Evolutionary conservation across 2,329 filamentous ascomycete genomes (phyloP), one percentile per base, ranked within the genome.

Genomic region (Teratosphaeria viscida): DNA sequence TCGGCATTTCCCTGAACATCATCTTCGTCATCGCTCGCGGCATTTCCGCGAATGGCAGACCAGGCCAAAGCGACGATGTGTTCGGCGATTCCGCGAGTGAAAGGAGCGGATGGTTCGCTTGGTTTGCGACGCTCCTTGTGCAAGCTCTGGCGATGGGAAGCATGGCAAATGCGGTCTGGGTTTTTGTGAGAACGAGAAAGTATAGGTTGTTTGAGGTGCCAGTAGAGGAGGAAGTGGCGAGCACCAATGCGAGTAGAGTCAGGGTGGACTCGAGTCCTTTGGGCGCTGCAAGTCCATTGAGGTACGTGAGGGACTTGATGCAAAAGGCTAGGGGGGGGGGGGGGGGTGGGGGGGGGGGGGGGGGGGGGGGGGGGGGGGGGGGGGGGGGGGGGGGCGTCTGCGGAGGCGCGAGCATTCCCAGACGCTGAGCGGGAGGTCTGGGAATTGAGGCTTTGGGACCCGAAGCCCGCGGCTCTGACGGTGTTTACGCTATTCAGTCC

Each of bases 361-460:
- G n/a, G n/a, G n/a, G n/a, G n/a, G n/a, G n/a, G n/a, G n/a, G n/a
- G n/a, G n/a, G n/a, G n/a, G n/a, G n/a, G n/a, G n/a, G n/a, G n/a
- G n/a, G n/a, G n/a, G n/a, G n/a, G n/a, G n/a, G n/a, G n/a, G n/a
- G n/a, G n/a, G n/a, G n/a, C 84, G 26, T 56, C 55, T 32, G 89
- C 91, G n/a, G 85, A 92, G 64, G 86, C 89, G 29, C 85, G 91
- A 70, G 88, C 90, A 32, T 89, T 96, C 74, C 90, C 92, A 0
- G 87, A 94, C 70, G 84, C 86, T 59, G 82, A 83, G 29, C 83
- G 87, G 11, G 92, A 99, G 73, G 94, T 99, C 10, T 99, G 94
- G 94, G 92, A 99, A 74, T 76, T 99, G 56, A 83, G 87, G 1
- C 82, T 97, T 6, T 99, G 94, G 94, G 92, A 97, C 71, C 94